Conservation (phyloP, 2,329 filamentous ascomycete species). For the Sordariomycetes sp. region DNA sequence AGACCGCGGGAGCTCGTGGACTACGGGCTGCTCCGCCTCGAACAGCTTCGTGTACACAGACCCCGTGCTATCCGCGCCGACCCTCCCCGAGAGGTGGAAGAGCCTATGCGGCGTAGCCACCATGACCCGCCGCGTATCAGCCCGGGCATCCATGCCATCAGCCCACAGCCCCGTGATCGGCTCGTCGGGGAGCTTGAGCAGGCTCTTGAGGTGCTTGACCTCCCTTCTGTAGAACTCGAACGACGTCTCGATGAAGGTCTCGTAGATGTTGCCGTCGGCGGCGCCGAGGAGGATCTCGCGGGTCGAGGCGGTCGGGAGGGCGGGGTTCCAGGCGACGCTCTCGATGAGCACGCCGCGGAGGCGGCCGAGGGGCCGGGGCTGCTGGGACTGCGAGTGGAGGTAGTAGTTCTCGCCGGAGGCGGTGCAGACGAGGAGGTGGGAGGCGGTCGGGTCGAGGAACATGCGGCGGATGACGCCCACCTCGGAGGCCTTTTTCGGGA, state of each 20-base stretch:
- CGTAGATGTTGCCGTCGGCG: conserved; percentile 89
- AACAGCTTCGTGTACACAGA: conserved; percentile 83
- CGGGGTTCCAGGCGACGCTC: conserved; percentile 88
- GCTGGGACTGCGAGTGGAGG: conserved; percentile 85
- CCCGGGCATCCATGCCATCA: conserved; percentile 53
- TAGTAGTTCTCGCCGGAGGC: conserved; percentile 94
- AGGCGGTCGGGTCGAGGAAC: conserved; percentile 95
- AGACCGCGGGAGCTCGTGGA: conserved; percentile 54
- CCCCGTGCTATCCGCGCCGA: conserved; percentile 66
- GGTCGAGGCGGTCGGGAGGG: conserved; percentile 82
- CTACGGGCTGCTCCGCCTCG: conserved; percentile 67
- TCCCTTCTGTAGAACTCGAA: conserved; percentile 93
- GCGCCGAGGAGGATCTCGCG: conserved; percentile 86
- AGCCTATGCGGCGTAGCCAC: conserved; percentile 68
- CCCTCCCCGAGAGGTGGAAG: conserved; percentile 68
- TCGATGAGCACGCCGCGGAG: conserved; percentile 82
- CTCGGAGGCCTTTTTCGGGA: conserved; percentile 85
- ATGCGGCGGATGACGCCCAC: conserved; percentile 86
- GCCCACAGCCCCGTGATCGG: conserved; percentile 79
- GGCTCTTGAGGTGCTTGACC: conserved; percentile 76
- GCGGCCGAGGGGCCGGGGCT: conserved; percentile 68
- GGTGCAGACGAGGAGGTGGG: conserved; percentile 84
- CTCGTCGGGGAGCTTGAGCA: conserved; percentile 73
- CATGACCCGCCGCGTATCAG: conserved; percentile 64
- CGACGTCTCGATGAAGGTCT: conserved; percentile 86